Evolutionary conservation across 495 filamentous ascomycete species (phyloP), one percentile per base, ranked within the genome.

Genomic region (Xanthoparmelia taractica): DNA sequence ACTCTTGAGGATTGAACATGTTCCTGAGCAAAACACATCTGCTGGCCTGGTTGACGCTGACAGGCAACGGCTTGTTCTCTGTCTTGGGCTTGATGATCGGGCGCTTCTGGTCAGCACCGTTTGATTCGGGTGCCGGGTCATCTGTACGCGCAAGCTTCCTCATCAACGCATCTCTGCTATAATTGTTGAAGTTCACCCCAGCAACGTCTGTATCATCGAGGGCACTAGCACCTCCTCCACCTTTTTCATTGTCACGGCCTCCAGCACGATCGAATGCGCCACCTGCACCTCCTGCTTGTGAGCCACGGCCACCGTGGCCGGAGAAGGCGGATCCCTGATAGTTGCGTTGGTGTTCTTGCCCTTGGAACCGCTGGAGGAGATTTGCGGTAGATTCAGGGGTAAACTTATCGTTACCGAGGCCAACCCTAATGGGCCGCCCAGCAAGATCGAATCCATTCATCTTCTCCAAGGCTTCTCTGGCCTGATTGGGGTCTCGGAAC

Each of bases 371-470:
- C 80, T 92, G 92, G 63, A 94, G 77, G 66, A 95, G 84, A 75
- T 89, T 91, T 70, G 90, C 88, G 75, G 89, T 96, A 75, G 92
- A 93, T 79, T 97, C 94, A 67, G 92, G 89, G 79, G 94, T 97
- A 77, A 97, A 99, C 88, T 97, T 97, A 89, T 99, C 95, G 80
- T 96, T 99, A 77, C 95, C 95, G 81, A 99, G 91, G 75, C 95
- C 95, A 77, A 99, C 95, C 71, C 95, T 90, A 72, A 99, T 97
- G 60, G 90, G 91, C 70, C 95, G 92, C 77, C 92, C 92, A 72
- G 93, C 95, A 72, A 99, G 88, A 75, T 97, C 95, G 79, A 96
- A 99, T 57, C 92, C 92, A 78, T 99, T 99, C 94, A 99, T 97
- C 77, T 96, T 94, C 76, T 97, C 91, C 60, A 99, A 80, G 57